Evolutionary conservation across 1,284 basidiomycete genomes (phyloP), one percentile per base, ranked within the genome.

Genomic region (Spongispora temasekensis): DNA sequence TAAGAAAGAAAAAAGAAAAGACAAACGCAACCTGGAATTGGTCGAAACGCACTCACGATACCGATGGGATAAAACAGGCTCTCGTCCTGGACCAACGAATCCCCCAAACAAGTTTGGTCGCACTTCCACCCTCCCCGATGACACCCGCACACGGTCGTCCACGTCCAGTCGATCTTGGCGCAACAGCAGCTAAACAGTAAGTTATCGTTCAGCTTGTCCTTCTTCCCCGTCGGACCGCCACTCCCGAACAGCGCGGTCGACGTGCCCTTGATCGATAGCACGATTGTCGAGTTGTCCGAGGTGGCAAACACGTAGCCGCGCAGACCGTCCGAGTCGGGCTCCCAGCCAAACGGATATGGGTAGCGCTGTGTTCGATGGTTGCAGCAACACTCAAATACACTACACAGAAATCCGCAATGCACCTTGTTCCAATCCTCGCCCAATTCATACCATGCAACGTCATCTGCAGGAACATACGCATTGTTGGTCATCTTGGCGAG

Each of bases 101-200:
- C 75, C 72, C 95, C 93, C 53, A 98, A 69, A 72, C 97, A 99
- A 28, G 85, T 80, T 71, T 90, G 83, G 66, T 94, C 86, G 75
- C 97, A 99, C 68, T 90, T 89, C 82, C 88, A 90, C 3, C 88
- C 86, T 19, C 91, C 88, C 3, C 87, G 81, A 75, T 92, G 93
- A 75, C 97, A 99, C 61, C 89, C 93, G 75, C 97, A 99, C 6
- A 98, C 97, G 0, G 95, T 86, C 46, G 90, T 88, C 97, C 97
- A 99, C 6, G 93, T 89, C 87, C 94, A 97, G 71, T 94, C 94
- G 27, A 99, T 87, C 21, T 88, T 82, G 0, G 97, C 97, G 75
- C 97, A 99, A 77, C 97, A 99, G 77, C 97, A 99, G 57, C 95
- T 91, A 77, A 98, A 99, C 58, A 98, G 79, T n/a, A 99, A 75